Base-by-base conservation (phyloP, 257 asterid species). In the Capsicum rhomboideum region DNA sequence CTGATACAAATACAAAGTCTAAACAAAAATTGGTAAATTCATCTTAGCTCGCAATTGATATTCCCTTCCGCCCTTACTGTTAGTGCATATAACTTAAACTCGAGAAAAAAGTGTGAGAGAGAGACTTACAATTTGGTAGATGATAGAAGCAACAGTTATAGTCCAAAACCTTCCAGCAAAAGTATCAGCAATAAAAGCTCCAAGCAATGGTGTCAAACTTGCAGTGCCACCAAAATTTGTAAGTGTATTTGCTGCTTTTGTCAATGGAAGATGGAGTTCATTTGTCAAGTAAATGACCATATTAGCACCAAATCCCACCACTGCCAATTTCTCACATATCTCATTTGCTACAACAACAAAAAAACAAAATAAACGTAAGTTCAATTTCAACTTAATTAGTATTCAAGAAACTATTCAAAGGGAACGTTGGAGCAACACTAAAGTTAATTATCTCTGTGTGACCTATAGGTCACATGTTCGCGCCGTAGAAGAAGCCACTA, bases 151-250 rank as follows among this genome's bases (percentile, higher is more conserved):
- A 55, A 93, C 21, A 0, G 97, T 90, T 9, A 95, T 92, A 82
- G 97, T 93, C 98, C 97, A 92, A 87, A 95, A 95, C 52, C 96
- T 91, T 77, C 98, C 98, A 0, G 95, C 97, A 82, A 92, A 92
- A 12, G 98, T 82, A 53, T 95, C 98, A 64, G 98, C 97, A 0
- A 91, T 3, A 64, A 95, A 93, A 1, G 98, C 97, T 8, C 98
- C 98, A 54, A 95, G 82, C 72, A 95, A 84, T 3, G 97, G 97
- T 2, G 98, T 95, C 85, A 93, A 86, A 88, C 97, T 93, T 29
- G 97, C 89, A 37, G 97, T 93, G 17, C 98, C 98, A 54, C 94
- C 89, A 72, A 95, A 95, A 86, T 92, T 95, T 16, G 98, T 93
- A 37, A 93, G 92, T 1, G 98, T 95, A 80, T 95, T 93, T 49